Evolutionary conservation across 2,329 filamentous ascomycete species (phyloP), one percentile per base, ranked within the genome.

Genomic region (Colletotrichum scovillei): DNA sequence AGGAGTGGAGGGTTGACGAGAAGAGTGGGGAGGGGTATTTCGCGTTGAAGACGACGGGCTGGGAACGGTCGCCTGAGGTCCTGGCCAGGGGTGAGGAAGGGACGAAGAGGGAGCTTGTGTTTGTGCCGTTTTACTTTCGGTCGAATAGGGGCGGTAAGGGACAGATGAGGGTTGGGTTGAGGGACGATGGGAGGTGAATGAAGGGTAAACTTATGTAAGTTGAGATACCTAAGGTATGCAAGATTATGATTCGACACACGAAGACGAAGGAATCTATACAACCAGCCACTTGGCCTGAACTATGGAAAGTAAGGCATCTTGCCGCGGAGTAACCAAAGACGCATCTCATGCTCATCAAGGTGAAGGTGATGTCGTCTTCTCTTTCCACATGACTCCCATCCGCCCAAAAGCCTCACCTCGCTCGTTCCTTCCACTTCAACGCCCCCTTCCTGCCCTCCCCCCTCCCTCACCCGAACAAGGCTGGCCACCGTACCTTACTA

Each of bases 61-160:
- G 75, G 77, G 63, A 74, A 4, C 69, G 72, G 24, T 42, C 57
- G 35, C 70, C 77, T 70, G 76, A 72, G 65, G 75, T 72, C 65
- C 73, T 76, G 75, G 35, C 57, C 55, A 59, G 63, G 55, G 76
- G 74, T 24, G 75, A 74, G 32, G 63, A 76, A 63, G 71, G 76
- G 0, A 46, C 46, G 4, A 56, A 66, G 62, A 74, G 76, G 42
- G 81, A 85, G 4, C 78, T 91, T 55, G 78, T 82, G 1, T 89
- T 90, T 78, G 80, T 90, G 57, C 88, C 88, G 24, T 91, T 90
- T 75, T 88, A 87, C 76, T 83, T 89, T 69, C 81, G 88, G 19
- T 87, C 87, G 19, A 91, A 90, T 74, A 79, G 88, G 42, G 86
- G 86, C 3, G 88, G 88, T 0, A 86, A 80, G 57, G 88, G 88